These are phyloP conservation scores for Durusdinium trenchii DNA, from an alignment of 73 alveolate genomes.

Conservation along the genomic window DNA sequence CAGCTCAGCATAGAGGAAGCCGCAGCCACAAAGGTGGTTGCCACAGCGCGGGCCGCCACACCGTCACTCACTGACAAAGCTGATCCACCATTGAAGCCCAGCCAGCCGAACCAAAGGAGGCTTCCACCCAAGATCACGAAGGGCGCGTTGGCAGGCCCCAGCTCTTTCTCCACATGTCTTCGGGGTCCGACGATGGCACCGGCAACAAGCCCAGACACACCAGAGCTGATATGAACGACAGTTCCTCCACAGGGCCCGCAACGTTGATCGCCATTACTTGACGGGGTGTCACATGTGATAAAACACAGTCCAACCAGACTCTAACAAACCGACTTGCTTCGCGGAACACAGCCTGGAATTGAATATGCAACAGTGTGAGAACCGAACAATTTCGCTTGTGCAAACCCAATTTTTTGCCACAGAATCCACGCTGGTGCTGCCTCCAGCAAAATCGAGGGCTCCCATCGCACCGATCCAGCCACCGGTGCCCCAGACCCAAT, in stretches of 20 bases:
- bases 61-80: conserved; percentile 42
- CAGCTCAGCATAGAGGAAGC: conserved; percentile 65
- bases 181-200: conserved; percentile 62
- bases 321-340: too few relatives aligned
- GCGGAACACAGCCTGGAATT: too few relatives aligned
- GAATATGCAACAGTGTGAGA: too few relatives aligned
- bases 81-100: conserved; percentile 54
- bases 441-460: conserved; percentile 21
- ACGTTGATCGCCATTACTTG: too few relatives aligned
- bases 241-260: too few relatives aligned
- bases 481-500: conserved; percentile 87
- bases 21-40: conserved; percentile 71
- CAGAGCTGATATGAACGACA: conserved; percentile 82
- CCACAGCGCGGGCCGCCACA: conserved; percentile 56
- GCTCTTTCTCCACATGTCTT: conserved; percentile 60
- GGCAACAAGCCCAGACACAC: conserved; percentile 71
- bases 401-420: too few relatives aligned
- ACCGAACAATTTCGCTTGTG: too few relatives aligned
- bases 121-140: conserved; percentile 68
- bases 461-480: conserved; percentile 56
- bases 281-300: too few relatives aligned
- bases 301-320: too few relatives aligned
- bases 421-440: too few relatives aligned
- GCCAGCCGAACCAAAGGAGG: conserved; percentile 71
- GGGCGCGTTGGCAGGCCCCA: conserved; percentile 79